phyloP scores from a whole-genome alignment of 208 protist genomes.

The Trypanosoma rangeli region DNA sequence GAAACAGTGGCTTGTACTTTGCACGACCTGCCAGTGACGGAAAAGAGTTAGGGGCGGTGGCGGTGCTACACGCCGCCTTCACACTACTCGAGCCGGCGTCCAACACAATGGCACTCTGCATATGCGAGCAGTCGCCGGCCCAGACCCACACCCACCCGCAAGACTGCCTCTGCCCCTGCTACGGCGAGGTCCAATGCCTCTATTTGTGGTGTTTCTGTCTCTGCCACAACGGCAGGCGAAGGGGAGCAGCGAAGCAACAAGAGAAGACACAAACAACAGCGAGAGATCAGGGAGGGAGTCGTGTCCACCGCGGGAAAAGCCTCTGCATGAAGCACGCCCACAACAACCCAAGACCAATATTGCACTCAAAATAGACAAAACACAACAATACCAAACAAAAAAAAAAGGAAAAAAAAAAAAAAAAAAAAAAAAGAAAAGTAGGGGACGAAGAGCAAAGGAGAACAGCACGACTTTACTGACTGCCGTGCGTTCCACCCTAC shows the following conservation, averaged over 20 bases:
- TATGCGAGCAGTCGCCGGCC: neutral
- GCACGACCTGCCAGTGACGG: slow-evolving; percentile 37
- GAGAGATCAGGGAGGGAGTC: too few species aligned
- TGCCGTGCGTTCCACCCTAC: too few species aligned
- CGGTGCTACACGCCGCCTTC: slow-evolving; percentile 40
- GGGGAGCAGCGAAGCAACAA: neutral
- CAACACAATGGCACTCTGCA: slow-evolving; percentile 36
- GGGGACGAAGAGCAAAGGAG: too few species aligned
- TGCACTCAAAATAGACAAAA: too few species aligned
- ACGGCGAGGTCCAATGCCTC: neutral
- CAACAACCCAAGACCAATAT: too few species aligned
- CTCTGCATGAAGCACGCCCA: too few species aligned
- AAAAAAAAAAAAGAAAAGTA: too few species aligned
- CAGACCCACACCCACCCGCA: neutral
- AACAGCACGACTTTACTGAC: too few species aligned
- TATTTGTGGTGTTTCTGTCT: neutral
- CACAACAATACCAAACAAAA: too few species aligned
- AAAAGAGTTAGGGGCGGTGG: slow-evolving; percentile 26
- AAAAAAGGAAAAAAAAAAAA: too few species aligned
- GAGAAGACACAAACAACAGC: too few species aligned
- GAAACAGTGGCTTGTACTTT: slow-evolving; percentile 44
- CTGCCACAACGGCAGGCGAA: neutral
- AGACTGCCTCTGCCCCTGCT: neutral
- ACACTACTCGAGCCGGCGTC: slow-evolving; percentile 52
- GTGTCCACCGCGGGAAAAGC: too few species aligned